Evolutionary conservation across 257 asterid species (phyloP).

Genomic region (Nemophila menziesii): DNA sequence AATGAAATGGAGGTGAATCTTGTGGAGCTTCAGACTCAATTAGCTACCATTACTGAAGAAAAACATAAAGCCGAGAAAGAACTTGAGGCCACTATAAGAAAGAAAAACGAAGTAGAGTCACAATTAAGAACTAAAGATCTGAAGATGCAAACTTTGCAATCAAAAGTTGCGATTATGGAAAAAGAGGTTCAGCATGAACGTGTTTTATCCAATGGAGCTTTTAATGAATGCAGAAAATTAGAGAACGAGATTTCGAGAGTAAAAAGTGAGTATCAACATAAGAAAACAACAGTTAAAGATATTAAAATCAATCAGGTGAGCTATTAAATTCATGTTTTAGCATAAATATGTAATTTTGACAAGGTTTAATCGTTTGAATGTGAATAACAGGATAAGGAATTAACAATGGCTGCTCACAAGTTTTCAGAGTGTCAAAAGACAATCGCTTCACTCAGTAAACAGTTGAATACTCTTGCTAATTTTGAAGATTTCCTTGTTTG

Average conservation of each 20-base stretch:
- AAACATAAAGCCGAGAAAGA: conserved; percentile 20
- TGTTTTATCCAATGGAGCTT: conserved; percentile 36
- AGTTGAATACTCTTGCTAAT: conserved; percentile 60
- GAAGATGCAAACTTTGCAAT: conserved; percentile 32
- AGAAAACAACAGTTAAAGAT: conserved; percentile 35
- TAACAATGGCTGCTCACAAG: conserved; percentile 62
- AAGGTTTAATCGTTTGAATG: background rate
- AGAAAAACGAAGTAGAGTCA: conserved; percentile 39
- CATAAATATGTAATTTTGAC: background rate
- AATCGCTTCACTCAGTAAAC: conserved; percentile 64
- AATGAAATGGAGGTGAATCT: conserved; percentile 37
- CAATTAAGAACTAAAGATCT: conserved; percentile 22
- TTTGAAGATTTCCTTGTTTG: conserved; percentile 44
- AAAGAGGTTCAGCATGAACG: conserved; percentile 34
- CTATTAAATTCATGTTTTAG: conserved; percentile 3
- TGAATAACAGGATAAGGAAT: conserved; percentile 45
- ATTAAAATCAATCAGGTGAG: conserved; percentile 53
- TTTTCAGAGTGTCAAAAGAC: conserved; percentile 77
- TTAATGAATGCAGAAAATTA: conserved; percentile 26
- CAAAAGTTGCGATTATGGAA: conserved; percentile 26
- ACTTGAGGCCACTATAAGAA: conserved; percentile 29
- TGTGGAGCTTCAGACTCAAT: conserved; percentile 25
- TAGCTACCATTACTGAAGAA: conserved; percentile 25
- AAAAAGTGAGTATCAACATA: conserved; percentile 46
- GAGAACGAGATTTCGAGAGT: conserved; percentile 37